Evolutionary conservation across 192 early-diverging fungal genomes (phyloP).

Genomic region (Bifiguratus adelaidae): DNA sequence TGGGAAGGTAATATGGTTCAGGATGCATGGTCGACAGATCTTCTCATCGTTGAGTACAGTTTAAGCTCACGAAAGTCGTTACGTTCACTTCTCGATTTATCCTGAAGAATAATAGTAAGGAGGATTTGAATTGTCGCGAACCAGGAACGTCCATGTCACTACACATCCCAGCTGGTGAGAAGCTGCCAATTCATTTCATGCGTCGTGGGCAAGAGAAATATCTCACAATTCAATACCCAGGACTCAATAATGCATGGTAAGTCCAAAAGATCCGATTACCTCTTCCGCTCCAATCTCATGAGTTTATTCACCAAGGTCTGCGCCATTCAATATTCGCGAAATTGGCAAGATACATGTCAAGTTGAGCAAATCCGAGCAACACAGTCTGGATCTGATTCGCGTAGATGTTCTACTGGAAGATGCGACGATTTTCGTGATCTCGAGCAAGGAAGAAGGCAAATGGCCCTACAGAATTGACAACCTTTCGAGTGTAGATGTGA

Average conservation of each 20-base stretch:
- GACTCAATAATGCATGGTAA: slow-evolving; percentile 61
- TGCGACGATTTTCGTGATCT: slow-evolving; percentile 83
- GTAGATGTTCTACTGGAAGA: slow-evolving; percentile 76
- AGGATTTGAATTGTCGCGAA: slow-evolving; percentile 67
- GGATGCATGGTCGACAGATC: background rate
- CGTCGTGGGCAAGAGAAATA: slow-evolving; percentile 49
- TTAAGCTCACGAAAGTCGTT: slow-evolving; percentile 77
- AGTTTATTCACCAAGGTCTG: slow-evolving; percentile 31
- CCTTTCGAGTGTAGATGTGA: slow-evolving; percentile 53
- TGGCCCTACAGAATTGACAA: slow-evolving; percentile 93
- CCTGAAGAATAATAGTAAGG: slow-evolving; percentile 67
- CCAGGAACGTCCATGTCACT: slow-evolving; percentile 40
- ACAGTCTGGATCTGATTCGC: slow-evolving; percentile 57
- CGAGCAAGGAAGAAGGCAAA: slow-evolving; percentile 58
- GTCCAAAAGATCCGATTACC: background rate
- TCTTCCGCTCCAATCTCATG: slow-evolving; percentile 1
- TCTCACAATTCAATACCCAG: slow-evolving; percentile 55
- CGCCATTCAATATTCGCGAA: slow-evolving; percentile 79
- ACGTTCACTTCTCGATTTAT: slow-evolving; percentile 88
- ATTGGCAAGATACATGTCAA: slow-evolving; percentile 81
- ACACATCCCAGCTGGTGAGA: slow-evolving; percentile 32
- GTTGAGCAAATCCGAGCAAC: slow-evolving; percentile 45
- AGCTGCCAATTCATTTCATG: slow-evolving; percentile 59
- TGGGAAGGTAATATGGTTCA: slow-evolving; percentile 48
- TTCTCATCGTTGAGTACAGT: slow-evolving; percentile 11